Base-by-base conservation (phyloP, 148 eudicot species). In the Silene uniflora region DNA sequence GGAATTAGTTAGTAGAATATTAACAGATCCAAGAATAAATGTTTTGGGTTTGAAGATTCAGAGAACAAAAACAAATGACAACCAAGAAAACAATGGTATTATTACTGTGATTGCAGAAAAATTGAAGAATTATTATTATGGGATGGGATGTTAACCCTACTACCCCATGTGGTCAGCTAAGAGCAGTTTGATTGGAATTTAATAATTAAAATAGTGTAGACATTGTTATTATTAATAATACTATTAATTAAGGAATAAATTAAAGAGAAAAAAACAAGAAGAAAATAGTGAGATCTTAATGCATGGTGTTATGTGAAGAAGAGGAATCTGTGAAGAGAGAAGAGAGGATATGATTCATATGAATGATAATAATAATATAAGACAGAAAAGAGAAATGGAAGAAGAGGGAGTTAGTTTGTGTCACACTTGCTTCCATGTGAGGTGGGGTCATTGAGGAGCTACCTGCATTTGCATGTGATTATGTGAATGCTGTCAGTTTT, bases 381-480 rank as follows among this genome's bases (percentile, higher is more conserved):
- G 67, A n/a, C 16, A 18, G 25, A 39, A 19, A 69, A 52, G 22
- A 49, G 17, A 52, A 23, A 32, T 42, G 69, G 32, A 10, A 25
- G 52, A 32, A 29, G 5, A 32, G 35, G 35, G 35, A 47, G 24
- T 11, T 29, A 79, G 67, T 74, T 21, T 39, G 44, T 61, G 61
- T 58, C 49, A 74, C 69, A 78, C 82, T 72, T 74, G 59, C 74
- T 75, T 86, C 80, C 89, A 87, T 84, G 93, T 89, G 90, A 83
- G 74, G 82, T 74, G 66, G 83, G 83, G 80, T 44, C 74, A 79
- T 81, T 69, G 63, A 71, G 69, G 63, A 71, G 66, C 25, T 81
- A 85, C 75, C 83, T 79, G 83, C 77, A 80, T 79, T 68, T 23
- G 82, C 93, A 90, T 90, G 93, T 90, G 93, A 88, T 32, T 12